Conservation (phyloP, 352 stramenopile species). For the Globisporangium iwayamae region DNA sequence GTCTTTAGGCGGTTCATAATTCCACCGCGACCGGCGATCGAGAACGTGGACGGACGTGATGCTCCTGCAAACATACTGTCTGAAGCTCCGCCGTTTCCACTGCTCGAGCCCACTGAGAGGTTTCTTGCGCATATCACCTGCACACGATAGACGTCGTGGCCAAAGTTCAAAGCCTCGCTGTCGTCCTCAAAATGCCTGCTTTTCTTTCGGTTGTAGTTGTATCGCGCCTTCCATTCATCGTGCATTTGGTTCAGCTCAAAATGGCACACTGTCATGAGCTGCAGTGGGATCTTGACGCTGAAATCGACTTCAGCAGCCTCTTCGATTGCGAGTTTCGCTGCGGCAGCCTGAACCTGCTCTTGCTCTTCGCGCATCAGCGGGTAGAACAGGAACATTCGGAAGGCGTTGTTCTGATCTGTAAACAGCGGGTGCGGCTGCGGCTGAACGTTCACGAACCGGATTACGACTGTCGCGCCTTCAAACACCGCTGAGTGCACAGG, state of each 20-base stretch:
- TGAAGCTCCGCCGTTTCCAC: not conserved
- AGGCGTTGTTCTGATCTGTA: slow-evolving; percentile 40
- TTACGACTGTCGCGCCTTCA: slow-evolving; percentile 57
- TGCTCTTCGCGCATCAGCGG: slow-evolving; percentile 55
- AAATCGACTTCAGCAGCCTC: slow-evolving; percentile 75
- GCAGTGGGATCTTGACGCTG: slow-evolving; percentile 76
- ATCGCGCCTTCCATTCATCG: slow-evolving; percentile 65
- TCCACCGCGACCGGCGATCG: slow-evolving; percentile 34
- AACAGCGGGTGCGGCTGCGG: slow-evolving; percentile 52
- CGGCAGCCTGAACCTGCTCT: slow-evolving; percentile 35
- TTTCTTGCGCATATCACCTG: slow-evolving; percentile 65
- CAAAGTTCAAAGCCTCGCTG: slow-evolving; percentile 70
- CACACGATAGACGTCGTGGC: slow-evolving; percentile 74
- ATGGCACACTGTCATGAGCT: slow-evolving; percentile 72
- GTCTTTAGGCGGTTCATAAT: slow-evolving; percentile 77
- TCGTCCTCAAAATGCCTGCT: slow-evolving; percentile 78
- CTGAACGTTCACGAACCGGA: slow-evolving; percentile 52
- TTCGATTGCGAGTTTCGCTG: slow-evolving; percentile 70
- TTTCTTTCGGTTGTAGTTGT: slow-evolving; percentile 81
- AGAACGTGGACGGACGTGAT: slow-evolving; percentile 50
- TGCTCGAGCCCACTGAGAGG: slow-evolving; percentile 23
- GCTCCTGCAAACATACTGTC: slow-evolving; percentile 5
- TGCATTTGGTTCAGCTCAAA: slow-evolving; percentile 70
- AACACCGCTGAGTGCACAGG: slow-evolving; percentile 59
- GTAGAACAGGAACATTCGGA: slow-evolving; percentile 65